Conservation (phyloP, 2,329 filamentous ascomycete genomes). For the Phaeoacremonium minimum region DNA sequence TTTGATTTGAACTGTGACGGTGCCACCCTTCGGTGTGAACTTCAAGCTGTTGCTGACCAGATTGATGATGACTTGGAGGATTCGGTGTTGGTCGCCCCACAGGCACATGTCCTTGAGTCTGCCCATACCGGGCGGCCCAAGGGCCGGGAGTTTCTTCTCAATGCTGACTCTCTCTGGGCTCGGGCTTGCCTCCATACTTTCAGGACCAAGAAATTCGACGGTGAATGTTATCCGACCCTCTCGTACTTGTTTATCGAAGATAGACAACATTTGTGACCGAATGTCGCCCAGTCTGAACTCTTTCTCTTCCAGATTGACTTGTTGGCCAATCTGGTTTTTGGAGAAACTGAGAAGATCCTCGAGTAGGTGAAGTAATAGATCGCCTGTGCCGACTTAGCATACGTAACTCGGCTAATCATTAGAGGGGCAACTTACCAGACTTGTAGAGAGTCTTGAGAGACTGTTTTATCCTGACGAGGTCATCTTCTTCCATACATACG, state of each 20-base stretch:
- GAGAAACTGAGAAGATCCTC: slow-evolving; percentile 90
- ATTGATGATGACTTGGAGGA: slow-evolving; percentile 90
- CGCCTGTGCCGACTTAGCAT: slow-evolving; percentile 34
- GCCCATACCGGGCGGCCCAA: slow-evolving; percentile 62
- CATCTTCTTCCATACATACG: slow-evolving; percentile 88
- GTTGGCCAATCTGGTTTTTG: slow-evolving; percentile 89
- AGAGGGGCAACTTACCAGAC: slow-evolving; percentile 42
- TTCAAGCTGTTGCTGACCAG: slow-evolving; percentile 89
- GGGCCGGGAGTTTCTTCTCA: slow-evolving; percentile 44
- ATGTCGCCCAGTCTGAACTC: slow-evolving; percentile 85
- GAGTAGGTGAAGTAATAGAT: slow-evolving; percentile 77
- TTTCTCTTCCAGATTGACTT: slow-evolving; percentile 74
- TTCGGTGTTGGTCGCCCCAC: slow-evolving; percentile 89
- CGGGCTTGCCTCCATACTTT: slow-evolving; percentile 20
- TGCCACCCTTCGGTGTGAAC: slow-evolving; percentile 76
- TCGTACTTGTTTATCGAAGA: slow-evolving; percentile 85
- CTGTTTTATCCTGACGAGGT: slow-evolving; percentile 71
- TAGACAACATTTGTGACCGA: slow-evolving; percentile 74
- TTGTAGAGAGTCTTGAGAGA: slow-evolving; percentile 87
- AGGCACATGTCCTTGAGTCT: slow-evolving; percentile 80
- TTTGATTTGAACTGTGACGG: slow-evolving; percentile 70
- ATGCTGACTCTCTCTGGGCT: slow-evolving; percentile 25
- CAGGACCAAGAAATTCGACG: slow-evolving; percentile 63
- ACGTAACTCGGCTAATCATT: background rate
- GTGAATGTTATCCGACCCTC: slow-evolving; percentile 72